Percentiles rank a stretch among this genome's conserved stretches.
Evolutionary conservation across 2,329 filamentous ascomycete species (phyloP).

Genomic region (Aspergillus vadensis): DNA sequence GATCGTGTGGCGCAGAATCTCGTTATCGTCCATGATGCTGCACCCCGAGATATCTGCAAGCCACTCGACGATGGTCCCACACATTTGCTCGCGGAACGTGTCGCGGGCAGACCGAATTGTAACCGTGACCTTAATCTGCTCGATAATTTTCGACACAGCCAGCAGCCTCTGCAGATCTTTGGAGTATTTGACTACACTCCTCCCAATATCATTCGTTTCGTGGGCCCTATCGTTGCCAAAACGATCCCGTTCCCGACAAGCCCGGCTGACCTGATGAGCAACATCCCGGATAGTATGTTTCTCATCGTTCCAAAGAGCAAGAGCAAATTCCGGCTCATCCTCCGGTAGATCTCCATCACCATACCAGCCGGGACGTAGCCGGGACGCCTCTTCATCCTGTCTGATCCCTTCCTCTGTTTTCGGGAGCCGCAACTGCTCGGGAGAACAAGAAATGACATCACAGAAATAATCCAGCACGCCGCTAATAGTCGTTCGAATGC

Average conservation of each 20-base stretch:
- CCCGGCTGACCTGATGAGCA: conserved; percentile 82
- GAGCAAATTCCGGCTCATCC: conserved; percentile 72
- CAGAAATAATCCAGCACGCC: conserved; percentile 91
- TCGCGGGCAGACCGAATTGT: conserved; percentile 92
- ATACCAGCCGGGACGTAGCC: conserved; percentile 76
- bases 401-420: conserved; percentile 82
- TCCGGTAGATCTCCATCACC: conserved; percentile 62
- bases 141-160: conserved; percentile 78
- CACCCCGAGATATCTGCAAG: conserved; percentile 89
- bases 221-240: conserved; percentile 76
- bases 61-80: conserved; percentile 96
- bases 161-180: conserved; percentile 72
- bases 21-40: conserved; percentile 75
- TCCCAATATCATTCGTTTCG: conserved; percentile 85
- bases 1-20: conserved; percentile 76
- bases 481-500: conserved; percentile 82
- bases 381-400: conserved; percentile 77
- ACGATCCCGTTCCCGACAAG: conserved; percentile 71
- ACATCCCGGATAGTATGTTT: conserved; percentile 96
- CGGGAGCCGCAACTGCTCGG: conserved; percentile 83
- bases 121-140: conserved; percentile 93
- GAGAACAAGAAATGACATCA: conserved; percentile 96
- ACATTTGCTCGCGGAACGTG: conserved; percentile 98
- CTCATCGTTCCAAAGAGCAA: conserved; percentile 97
- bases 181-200: conserved; percentile 79